phyloP scores from a whole-genome alignment of 306 rosid species.

The Lathyrus aphaca region DNA sequence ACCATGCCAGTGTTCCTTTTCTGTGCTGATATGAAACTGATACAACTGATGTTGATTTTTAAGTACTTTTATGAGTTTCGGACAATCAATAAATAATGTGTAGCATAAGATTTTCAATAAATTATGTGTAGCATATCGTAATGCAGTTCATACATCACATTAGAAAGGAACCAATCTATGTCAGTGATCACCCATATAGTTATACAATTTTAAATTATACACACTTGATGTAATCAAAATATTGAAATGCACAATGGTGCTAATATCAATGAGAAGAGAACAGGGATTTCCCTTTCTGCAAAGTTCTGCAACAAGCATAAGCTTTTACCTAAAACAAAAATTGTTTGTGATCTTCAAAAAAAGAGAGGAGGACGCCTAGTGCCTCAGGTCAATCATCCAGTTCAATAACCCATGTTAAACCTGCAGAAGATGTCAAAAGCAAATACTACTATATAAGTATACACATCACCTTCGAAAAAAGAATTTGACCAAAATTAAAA shows the following conservation, averaged over 20 bases:
- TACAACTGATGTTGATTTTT: not conserved
- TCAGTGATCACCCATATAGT: constrained; percentile 31
- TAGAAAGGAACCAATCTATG: constrained; percentile 26
- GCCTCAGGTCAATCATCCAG: constrained; percentile 52
- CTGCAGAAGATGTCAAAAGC: constrained; percentile 44
- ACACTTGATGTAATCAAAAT: constrained; percentile 35
- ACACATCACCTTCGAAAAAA: not conserved
- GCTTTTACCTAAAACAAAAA: constrained; percentile 33
- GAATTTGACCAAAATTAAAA: constrained; percentile 18
- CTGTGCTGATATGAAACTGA: constrained; percentile 17
- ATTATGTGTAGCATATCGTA: constrained; percentile 28
- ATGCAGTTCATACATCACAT: constrained; percentile 19
- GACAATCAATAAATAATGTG: constrained; percentile 9
- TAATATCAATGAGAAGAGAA: constrained; percentile 48
- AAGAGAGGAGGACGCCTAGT: not conserved
- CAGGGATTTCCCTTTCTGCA: constrained; percentile 12
- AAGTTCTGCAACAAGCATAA: constrained; percentile 34
- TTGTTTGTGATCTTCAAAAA: constrained; percentile 24
- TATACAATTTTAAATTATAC: constrained; percentile 46
- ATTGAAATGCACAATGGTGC: constrained; percentile 48
- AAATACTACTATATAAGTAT: not conserved
- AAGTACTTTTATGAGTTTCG: constrained; percentile 6
- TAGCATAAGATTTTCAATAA: not conserved
- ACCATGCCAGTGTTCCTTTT: constrained; percentile 51
- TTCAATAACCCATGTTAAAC: constrained; percentile 68